Percentiles rank a stretch among this genome's conserved stretches.
Evolutionary conservation across 441 rosid species (phyloP).

Genomic region (Jatropha multifida): DNA sequence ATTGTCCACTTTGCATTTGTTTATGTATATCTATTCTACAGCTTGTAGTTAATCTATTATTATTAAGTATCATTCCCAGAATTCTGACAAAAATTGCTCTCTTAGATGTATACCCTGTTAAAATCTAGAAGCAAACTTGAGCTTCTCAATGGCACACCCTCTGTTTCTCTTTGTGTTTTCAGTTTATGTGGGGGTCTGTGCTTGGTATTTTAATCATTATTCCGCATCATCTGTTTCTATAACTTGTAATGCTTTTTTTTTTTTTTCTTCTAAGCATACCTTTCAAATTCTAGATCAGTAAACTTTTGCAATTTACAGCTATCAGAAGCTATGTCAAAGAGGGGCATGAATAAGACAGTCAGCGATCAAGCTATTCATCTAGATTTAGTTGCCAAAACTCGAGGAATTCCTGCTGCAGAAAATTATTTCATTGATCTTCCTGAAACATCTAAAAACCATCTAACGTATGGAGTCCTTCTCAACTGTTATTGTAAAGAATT

Average conservation of each 20-base stretch:
- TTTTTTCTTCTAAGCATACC: constrained; percentile 10
- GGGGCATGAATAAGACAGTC: constrained; percentile 87
- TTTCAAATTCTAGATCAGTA: constrained; percentile 6
- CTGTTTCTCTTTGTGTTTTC: not conserved
- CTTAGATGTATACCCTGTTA: not conserved
- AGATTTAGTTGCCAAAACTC: constrained; percentile 80
- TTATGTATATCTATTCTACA: not conserved
- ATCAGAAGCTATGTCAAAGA: constrained; percentile 64
- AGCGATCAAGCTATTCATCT: constrained; percentile 96
- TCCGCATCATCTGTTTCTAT: not conserved
- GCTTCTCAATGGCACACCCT: not conserved
- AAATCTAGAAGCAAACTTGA: not conserved
- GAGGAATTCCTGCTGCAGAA: constrained; percentile 77
- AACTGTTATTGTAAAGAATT: constrained; percentile 83
- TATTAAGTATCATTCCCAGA: not conserved
- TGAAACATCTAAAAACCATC: constrained; percentile 69
- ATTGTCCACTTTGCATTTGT: not conserved
- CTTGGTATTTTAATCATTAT: not conserved
- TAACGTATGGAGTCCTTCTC: constrained; percentile 71
- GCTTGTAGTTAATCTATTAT: not conserved
- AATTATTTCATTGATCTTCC: constrained; percentile 76
- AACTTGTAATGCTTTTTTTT: not conserved
- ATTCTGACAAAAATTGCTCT: not conserved
- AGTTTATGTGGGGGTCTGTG: not conserved
- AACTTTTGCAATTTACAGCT: constrained; percentile 42